Conservation (phyloP, 352 stramenopile species). For the Phytophthora melonis region DNA sequence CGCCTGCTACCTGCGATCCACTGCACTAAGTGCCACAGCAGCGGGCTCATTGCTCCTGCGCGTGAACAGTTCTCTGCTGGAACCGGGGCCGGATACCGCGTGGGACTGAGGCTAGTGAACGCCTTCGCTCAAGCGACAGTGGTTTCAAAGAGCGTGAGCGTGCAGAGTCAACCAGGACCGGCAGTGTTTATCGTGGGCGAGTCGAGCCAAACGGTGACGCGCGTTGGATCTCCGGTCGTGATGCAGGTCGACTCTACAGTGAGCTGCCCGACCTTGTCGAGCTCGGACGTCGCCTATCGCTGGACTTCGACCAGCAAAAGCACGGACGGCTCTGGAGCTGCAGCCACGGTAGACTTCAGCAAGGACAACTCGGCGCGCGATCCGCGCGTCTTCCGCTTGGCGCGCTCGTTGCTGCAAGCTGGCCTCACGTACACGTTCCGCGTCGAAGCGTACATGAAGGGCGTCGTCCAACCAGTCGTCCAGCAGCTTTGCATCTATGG, state of each 20-base stretch:
- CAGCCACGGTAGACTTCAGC: constrained; percentile 45
- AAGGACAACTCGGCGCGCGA: constrained; percentile 67
- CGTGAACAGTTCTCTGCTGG: constrained; percentile 57
- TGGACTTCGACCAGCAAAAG: constrained; percentile 53
- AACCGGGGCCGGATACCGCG: constrained; percentile 49
- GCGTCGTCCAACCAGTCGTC: constrained; percentile 22
- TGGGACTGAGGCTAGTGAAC: constrained; percentile 69
- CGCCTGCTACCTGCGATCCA: constrained; percentile 57
- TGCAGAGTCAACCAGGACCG: constrained; percentile 55
- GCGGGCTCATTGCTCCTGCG: constrained; percentile 34
- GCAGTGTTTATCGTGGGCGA: constrained; percentile 62
- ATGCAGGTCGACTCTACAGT: constrained; percentile 59
- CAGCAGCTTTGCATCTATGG: constrained; percentile 52
- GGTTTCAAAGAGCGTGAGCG: constrained; percentile 39
- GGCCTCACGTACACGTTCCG: constrained; percentile 67
- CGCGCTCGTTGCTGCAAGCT: constrained; percentile 43
- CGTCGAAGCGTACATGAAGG: constrained; percentile 59
- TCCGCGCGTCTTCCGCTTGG: constrained; percentile 64
- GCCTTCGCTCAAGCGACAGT: constrained; percentile 53
- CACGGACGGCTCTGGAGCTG: constrained; percentile 12
- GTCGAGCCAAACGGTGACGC: constrained; percentile 43
- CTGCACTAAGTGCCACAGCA: constrained; percentile 40
- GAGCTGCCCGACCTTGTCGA: constrained; percentile 52
- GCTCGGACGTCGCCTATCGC: constrained; percentile 47
- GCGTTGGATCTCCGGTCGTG: constrained; percentile 43